phyloP scores from a whole-genome alignment of 1,284 basidiomycete species.

The Microbotryum violaceum region DNA sequence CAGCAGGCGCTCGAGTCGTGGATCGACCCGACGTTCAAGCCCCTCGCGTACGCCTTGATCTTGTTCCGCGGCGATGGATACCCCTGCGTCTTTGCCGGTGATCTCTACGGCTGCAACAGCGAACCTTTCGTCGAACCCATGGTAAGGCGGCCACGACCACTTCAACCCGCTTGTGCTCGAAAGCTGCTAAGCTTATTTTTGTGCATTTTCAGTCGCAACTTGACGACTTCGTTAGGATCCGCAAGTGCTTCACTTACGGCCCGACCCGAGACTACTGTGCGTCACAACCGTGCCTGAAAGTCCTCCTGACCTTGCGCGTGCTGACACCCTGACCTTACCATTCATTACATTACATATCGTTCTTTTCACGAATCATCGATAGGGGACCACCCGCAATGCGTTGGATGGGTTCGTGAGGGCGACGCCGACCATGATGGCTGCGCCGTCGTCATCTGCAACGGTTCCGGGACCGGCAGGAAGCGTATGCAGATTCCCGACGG shows the following conservation, averaged over 20 bases:
- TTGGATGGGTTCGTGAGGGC: constrained; percentile 49
- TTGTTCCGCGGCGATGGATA: constrained; percentile 74
- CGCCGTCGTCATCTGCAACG: constrained; percentile 46
- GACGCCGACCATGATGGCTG: constrained; percentile 46
- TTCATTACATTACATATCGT: not conserved
- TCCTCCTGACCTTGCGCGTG: not conserved
- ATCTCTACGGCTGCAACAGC: constrained; percentile 55
- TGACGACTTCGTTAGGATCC: constrained; percentile 45
- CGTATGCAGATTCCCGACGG: constrained; percentile 40
- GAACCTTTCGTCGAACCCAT: constrained; percentile 21
- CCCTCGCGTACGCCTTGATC: constrained; percentile 70
- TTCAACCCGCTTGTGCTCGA: constrained; percentile 46
- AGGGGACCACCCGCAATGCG: constrained; percentile 47
- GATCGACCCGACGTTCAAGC: constrained; percentile 52
- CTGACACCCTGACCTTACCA: not conserved
- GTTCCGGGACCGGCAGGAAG: constrained; percentile 21
- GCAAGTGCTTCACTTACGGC: constrained; percentile 41
- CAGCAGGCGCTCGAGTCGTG: constrained; percentile 49
- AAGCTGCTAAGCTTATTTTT: constrained; percentile 16
- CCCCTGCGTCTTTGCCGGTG: constrained; percentile 87
- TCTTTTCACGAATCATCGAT: constrained; percentile 36
- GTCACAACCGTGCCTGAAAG: constrained; percentile 16
- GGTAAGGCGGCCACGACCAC: constrained; percentile 12
- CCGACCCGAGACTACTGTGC: constrained; percentile 42
- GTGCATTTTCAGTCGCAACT: constrained; percentile 39